phyloP scores from a whole-genome alignment of 2,329 filamentous ascomycete genomes.

The Xylaria sp. region DNA sequence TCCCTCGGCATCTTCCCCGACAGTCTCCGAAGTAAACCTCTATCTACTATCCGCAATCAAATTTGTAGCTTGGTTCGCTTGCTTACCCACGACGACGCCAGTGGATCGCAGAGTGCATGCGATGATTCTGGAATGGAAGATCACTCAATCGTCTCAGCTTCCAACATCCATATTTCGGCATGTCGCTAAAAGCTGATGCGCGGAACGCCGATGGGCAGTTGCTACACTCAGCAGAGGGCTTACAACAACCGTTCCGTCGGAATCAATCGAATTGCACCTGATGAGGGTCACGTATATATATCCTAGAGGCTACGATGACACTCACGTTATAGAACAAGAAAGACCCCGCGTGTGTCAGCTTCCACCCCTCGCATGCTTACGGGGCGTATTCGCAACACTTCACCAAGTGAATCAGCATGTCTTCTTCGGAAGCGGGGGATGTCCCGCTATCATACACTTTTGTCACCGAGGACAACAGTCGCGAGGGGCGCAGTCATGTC shows the following conservation, averaged over 20 bases:
- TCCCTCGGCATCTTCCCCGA: conserved; percentile 23
- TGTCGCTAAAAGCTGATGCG: conserved; percentile 1
- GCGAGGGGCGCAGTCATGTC: conserved; percentile 28
- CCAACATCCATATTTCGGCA: conserved; percentile 2
- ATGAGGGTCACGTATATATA: not conserved
- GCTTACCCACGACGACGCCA: not conserved
- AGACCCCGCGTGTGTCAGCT: not conserved
- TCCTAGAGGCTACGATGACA: not conserved
- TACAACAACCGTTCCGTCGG: not conserved
- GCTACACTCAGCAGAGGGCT: not conserved
- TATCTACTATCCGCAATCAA: not conserved
- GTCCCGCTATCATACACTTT: conserved; percentile 23
- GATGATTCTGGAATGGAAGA: not conserved
- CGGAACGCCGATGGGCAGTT: conserved; percentile 2
- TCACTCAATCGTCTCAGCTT: not conserved
- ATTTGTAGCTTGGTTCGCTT: not conserved
- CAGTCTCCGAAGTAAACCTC: conserved; percentile 9
- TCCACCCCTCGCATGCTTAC: not conserved
- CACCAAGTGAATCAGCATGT: conserved; percentile 6
- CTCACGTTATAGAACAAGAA: not conserved
- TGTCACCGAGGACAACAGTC: conserved; percentile 20
- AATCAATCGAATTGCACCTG: not conserved
- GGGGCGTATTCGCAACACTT: not conserved
- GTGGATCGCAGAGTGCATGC: not conserved
- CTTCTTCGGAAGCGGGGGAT: conserved; percentile 23